These are phyloP conservation scores for Lasiosphaeris hirsuta DNA, from an alignment of 495 filamentous ascomycete species.

Conservation along the genomic window DNA sequence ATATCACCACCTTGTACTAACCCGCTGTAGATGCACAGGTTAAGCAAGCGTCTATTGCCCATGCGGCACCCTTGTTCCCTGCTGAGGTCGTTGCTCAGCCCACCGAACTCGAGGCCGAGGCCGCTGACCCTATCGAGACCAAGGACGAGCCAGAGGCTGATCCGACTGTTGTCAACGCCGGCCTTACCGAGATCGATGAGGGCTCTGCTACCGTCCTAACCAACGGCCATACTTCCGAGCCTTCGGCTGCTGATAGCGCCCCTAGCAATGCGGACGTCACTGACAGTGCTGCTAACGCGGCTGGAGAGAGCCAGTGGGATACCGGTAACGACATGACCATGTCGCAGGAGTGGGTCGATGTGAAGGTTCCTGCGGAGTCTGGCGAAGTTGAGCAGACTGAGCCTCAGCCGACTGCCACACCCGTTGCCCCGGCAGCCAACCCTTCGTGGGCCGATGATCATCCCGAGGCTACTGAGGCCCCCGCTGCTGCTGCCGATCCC, in stretches of 20 bases:
- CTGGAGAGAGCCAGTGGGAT: constrained; percentile 69
- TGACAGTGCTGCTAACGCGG: constrained; percentile 62
- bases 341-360: constrained; percentile 71
- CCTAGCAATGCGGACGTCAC: constrained; percentile 55
- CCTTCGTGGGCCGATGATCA: constrained; percentile 70
- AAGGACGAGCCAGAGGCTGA: constrained; percentile 58
- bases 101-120: constrained; percentile 32
- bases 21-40: constrained; percentile 59
- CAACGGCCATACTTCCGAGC: constrained; percentile 49
- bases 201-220: constrained; percentile 40
- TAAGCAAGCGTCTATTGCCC: constrained; percentile 56
- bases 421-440: constrained; percentile 30
- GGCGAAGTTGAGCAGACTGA: constrained; percentile 69
- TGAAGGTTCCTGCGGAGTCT: constrained; percentile 46
- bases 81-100: constrained; percentile 40
- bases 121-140: constrained; percentile 28
- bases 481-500: constrained; percentile 22
- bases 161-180: constrained; percentile 72
- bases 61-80: constrained; percentile 33
- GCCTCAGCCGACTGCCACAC: constrained; percentile 55
- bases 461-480: constrained; percentile 45
- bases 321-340: constrained; percentile 47
- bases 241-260: constrained; percentile 33
- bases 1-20: constrained; percentile 21
- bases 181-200: constrained; percentile 63